These are phyloP conservation scores for Dispira parvispora DNA, from an alignment of 192 early-diverging fungal genomes.

Conservation along the genomic window DNA sequence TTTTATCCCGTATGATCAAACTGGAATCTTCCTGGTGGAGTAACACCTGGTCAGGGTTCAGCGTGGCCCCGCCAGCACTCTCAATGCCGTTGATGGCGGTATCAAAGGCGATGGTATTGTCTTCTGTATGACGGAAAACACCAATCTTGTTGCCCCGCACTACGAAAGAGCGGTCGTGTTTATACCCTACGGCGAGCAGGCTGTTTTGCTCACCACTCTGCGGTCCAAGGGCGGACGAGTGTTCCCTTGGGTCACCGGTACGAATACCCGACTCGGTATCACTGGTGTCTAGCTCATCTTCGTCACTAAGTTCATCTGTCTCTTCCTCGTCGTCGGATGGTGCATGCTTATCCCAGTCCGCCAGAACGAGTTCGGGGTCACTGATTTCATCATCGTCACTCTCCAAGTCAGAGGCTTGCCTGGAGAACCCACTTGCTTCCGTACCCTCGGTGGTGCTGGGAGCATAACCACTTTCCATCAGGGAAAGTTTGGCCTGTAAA, in stretches of 20 bases:
- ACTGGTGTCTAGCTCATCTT: slow-evolving; percentile 24
- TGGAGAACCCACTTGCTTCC: too few species aligned
- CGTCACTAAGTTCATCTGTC: slow-evolving; percentile 29
- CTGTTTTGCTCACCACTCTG: slow-evolving; percentile 39
- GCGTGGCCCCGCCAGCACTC: slow-evolving; percentile 33
- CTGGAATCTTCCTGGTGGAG: slow-evolving; percentile 74
- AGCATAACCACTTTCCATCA: slow-evolving; percentile 7
- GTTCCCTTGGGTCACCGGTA: slow-evolving; percentile 2
- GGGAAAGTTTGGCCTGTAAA: not conserved
- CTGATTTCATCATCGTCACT: slow-evolving; percentile 13
- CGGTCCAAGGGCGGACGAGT: slow-evolving; percentile 3
- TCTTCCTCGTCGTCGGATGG: slow-evolving; percentile 17
- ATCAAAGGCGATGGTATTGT: slow-evolving; percentile 53
- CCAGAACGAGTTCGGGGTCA: not conserved
- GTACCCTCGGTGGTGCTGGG: not conserved
- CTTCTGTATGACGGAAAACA: slow-evolving; percentile 63
- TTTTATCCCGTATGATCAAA: slow-evolving; percentile 57
- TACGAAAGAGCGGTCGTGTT: slow-evolving; percentile 76
- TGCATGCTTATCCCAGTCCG: not conserved
- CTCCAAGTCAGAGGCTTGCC: slow-evolving; percentile 10
- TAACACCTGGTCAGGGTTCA: slow-evolving; percentile 63
- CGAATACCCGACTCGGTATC: slow-evolving; percentile 13
- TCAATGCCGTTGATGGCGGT: slow-evolving; percentile 66
- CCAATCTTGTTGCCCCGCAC: slow-evolving; percentile 80
- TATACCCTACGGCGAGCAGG: slow-evolving; percentile 67